phyloP scores from a whole-genome alignment of 495 filamentous ascomycete genomes.

The Annulohypoxylon stygium region DNA sequence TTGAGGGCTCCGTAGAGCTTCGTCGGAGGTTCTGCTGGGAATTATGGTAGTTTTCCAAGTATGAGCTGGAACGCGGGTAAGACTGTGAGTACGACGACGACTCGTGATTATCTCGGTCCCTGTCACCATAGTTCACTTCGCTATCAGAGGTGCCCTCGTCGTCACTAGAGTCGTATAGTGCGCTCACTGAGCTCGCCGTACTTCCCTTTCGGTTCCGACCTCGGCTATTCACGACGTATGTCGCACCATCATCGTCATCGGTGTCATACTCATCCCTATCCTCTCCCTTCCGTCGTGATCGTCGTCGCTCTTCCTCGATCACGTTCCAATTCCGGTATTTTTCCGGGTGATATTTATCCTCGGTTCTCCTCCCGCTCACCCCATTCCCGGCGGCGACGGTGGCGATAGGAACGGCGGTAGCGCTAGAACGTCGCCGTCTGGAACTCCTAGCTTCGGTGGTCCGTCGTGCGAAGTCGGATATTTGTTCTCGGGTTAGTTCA shows the following conservation, averaged over 20 bases:
- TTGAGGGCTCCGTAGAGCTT: conserved; percentile 32
- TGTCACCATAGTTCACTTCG: conserved; percentile 10
- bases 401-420: neutral
- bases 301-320: conserved; percentile 29
- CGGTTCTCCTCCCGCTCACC: conserved; percentile 29
- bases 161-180: conserved; percentile 49
- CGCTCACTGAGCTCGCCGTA: conserved; percentile 38
- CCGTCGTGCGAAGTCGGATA: conserved; percentile 68
- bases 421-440: conserved; percentile 31
- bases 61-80: conserved; percentile 32
- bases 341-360: conserved; percentile 46
- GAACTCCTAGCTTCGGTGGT: conserved; percentile 68
- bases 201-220: conserved; percentile 39
- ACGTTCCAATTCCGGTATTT: conserved; percentile 49
- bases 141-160: conserved; percentile 21
- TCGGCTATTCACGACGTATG: conserved; percentile 38
- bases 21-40: conserved; percentile 32
- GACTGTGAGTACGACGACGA: conserved; percentile 42
- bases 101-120: conserved; percentile 19
- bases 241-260: conserved; percentile 44
- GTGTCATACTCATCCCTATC: conserved; percentile 35
- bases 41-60: conserved; percentile 27
- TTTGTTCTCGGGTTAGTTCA: conserved; percentile 69
- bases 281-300: conserved; percentile 25
- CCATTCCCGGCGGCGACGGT: conserved; percentile 13